Evolutionary conservation across 495 filamentous ascomycete species (phyloP).

Genomic region (Viridothelium virens): DNA sequence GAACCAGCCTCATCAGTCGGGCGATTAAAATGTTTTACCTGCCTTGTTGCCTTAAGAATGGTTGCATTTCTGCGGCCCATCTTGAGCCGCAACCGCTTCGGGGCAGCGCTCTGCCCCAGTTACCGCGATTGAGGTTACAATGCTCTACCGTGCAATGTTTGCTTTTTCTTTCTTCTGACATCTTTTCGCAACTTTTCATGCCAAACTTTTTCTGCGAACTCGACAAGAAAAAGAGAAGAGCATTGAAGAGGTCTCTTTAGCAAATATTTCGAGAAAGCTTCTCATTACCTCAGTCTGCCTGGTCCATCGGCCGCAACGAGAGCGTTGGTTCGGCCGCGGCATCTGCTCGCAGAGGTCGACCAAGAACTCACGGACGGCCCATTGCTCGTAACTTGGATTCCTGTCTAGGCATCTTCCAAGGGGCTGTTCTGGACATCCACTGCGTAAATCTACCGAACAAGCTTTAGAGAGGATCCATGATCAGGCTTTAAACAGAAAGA

Average conservation of each 20-base stretch:
- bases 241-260: not conserved
- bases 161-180: not conserved
- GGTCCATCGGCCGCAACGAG: not conserved
- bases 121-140: not conserved
- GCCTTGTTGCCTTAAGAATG: not conserved
- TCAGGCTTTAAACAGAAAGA: not conserved
- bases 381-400: not conserved
- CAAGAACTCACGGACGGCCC: not conserved
- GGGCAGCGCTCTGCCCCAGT: not conserved
- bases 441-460: not conserved
- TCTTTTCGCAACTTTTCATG: not conserved
- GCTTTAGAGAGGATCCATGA: not conserved
- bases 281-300: not conserved
- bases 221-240: not conserved
- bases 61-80: constrained; percentile 4
- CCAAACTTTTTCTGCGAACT: not conserved
- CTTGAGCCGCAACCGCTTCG: not conserved
- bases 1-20: too few species aligned
- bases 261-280: not conserved
- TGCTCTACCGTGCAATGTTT: not conserved
- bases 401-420: not conserved
- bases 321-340: not conserved
- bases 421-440: not conserved
- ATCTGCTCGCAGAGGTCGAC: not conserved
- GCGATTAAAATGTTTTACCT: not conserved